Conservation (phyloP, 2,329 filamentous ascomycete genomes). For the Corniculantispora saksenae region DNA sequence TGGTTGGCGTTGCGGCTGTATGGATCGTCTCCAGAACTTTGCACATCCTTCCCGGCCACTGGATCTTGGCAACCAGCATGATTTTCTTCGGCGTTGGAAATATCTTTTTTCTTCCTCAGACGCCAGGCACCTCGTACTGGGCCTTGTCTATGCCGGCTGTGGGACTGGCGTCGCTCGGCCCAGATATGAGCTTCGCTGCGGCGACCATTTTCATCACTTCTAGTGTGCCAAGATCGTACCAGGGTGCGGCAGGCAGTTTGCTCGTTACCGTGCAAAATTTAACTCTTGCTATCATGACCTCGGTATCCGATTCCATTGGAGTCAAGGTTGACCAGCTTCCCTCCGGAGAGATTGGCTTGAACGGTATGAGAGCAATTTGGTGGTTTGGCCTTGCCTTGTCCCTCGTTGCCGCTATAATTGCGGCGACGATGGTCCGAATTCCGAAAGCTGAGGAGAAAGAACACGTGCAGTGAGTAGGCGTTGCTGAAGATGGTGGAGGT, state of each 20-base stretch:
- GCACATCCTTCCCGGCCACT: conserved; percentile 47
- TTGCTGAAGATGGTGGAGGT: neutral
- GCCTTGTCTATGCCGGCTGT: conserved; percentile 46
- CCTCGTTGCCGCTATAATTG: conserved; percentile 16
- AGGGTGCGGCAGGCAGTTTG: conserved; percentile 46
- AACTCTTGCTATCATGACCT: conserved; percentile 43
- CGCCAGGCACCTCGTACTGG: conserved; percentile 43
- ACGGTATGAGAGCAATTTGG: conserved; percentile 20
- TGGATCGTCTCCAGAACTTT: conserved; percentile 47
- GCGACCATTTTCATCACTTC: conserved; percentile 51
- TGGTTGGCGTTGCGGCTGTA: conserved; percentile 46
- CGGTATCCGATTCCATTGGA: conserved; percentile 36
- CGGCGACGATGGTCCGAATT: conserved; percentile 19
- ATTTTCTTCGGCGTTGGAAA: conserved; percentile 23
- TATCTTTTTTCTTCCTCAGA: conserved; percentile 32
- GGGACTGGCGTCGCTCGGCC: conserved; percentile 46
- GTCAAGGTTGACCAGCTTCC: conserved; percentile 19
- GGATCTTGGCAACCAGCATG: conserved; percentile 47
- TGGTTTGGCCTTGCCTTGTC: conserved; percentile 20
- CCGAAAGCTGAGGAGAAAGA: conserved; percentile 21
- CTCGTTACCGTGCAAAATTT: conserved; percentile 50
- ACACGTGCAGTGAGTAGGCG: conserved; percentile 20
- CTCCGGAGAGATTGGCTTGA: conserved; percentile 17
- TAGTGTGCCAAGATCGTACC: conserved; percentile 46
- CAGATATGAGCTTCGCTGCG: conserved; percentile 48